phyloP scores from a whole-genome alignment of 768 basidiomycete genomes.

The Kwoniella botswanensis region DNA sequence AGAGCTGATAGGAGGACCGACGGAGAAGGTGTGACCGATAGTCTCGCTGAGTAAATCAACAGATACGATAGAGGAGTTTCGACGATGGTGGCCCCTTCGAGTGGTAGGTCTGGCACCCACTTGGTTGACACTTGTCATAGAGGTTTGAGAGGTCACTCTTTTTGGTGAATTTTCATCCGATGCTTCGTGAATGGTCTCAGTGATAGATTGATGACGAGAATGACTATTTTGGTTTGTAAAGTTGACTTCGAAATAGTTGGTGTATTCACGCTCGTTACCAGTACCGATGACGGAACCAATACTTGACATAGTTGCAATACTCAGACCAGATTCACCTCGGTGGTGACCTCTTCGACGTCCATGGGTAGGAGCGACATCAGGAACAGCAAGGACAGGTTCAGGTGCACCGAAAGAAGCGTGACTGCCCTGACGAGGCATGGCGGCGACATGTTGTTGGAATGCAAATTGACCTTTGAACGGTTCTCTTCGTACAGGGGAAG shows the following conservation, averaged over 20 bases:
- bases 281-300: constrained; percentile 53
- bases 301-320: constrained; percentile 54
- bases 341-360: constrained; percentile 24
- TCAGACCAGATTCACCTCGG: constrained; percentile 50
- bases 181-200: constrained; percentile 13
- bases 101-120: constrained; percentile 24
- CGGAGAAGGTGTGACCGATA: constrained; percentile 4
- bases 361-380: constrained; percentile 2
- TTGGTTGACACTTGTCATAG: constrained; percentile 4
- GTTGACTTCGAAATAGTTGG: constrained; percentile 54
- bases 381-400: constrained; percentile 9
- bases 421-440: constrained; percentile 11
- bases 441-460: constrained; percentile 46
- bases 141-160: not conserved
- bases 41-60: constrained; percentile 38
- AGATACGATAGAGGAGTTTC: constrained; percentile 47
- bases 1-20: constrained; percentile 40
- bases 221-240: constrained; percentile 38
- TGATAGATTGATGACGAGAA: constrained; percentile 11
- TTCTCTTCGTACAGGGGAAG: constrained; percentile 22
- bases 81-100: constrained; percentile 42
- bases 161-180: constrained; percentile 11
- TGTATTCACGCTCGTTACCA: constrained; percentile 49
- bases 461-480: constrained; percentile 46
- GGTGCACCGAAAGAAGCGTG: constrained; percentile 23